Percentiles rank a stretch among this genome's conserved stretches.
These are phyloP conservation scores for Actinomortierella ambigua DNA, from an alignment of 371 early-diverging fungal genomes.

Conservation along the genomic window DNA sequence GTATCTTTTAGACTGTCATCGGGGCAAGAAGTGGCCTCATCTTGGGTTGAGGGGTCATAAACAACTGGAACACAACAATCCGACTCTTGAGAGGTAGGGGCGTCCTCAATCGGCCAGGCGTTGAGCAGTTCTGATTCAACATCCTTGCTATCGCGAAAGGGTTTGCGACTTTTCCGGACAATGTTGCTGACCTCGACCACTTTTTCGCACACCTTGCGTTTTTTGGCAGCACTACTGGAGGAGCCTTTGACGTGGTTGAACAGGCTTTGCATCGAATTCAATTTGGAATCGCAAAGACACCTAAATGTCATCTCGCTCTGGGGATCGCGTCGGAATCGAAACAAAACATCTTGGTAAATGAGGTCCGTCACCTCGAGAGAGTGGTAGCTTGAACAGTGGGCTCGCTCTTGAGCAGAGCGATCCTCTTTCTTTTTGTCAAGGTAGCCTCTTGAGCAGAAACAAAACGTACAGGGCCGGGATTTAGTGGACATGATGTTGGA, in stretches of 20 bases:
- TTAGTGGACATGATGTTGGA: slow-evolving; percentile 1
- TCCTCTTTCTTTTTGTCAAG: slow-evolving; percentile 1
- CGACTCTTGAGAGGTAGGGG: neutral
- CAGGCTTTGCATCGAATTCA: slow-evolving; percentile 9
- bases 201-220: slow-evolving; percentile 13
- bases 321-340: slow-evolving; percentile 13
- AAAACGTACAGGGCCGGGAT: slow-evolving; percentile 9
- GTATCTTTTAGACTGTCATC: slow-evolving; percentile 2
- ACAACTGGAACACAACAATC: slow-evolving; percentile 2
- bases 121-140: neutral
- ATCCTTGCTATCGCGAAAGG: slow-evolving; percentile 2
- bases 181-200: slow-evolving; percentile 2
- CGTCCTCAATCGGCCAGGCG: neutral
- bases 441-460: slow-evolving; percentile 10
- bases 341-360: slow-evolving; percentile 11
- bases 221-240: slow-evolving; percentile 2
- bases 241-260: slow-evolving; percentile 17
- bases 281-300: slow-evolving; percentile 6
- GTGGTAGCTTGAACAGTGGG: slow-evolving; percentile 13
- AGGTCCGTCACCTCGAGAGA: slow-evolving; percentile 6
- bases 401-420: slow-evolving; percentile 5
- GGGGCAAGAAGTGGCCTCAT: neutral
- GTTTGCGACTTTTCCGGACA: slow-evolving; percentile 8
- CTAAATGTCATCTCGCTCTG: slow-evolving; percentile 10
- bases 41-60: neutral